A percentile compares a stretch with the other conserved stretches of the same genome.
These are phyloP conservation scores for Lablab purpureus DNA, from an alignment of 306 rosid genomes.

Conservation along the genomic window DNA sequence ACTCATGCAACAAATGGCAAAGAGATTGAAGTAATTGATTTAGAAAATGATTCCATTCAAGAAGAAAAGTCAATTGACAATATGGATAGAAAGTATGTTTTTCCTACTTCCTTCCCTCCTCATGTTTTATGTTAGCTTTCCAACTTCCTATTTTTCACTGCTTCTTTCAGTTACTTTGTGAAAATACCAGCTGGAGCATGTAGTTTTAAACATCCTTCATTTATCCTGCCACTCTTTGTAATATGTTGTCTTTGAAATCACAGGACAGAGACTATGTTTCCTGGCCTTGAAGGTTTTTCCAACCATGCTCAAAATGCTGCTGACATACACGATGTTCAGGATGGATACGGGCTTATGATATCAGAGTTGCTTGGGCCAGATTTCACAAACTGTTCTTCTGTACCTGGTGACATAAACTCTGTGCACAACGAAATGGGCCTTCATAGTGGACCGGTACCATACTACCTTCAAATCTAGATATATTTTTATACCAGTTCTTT, in stretches of 20 bases:
- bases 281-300: slow-evolving; percentile 73
- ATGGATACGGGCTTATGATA: slow-evolving; percentile 93
- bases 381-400: slow-evolving; percentile 82
- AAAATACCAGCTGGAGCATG: slow-evolving; percentile 29
- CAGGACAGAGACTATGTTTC: slow-evolving; percentile 80
- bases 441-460: slow-evolving; percentile 74
- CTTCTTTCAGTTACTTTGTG: slow-evolving; percentile 19
- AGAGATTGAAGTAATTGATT: slow-evolving; percentile 94
- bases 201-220: slow-evolving; percentile 42
- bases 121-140: slow-evolving; percentile 31
- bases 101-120: not conserved
- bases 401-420: slow-evolving; percentile 70
- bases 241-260: slow-evolving; percentile 47
- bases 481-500: slow-evolving; percentile 39
- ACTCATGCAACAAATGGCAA: slow-evolving; percentile 59
- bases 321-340: slow-evolving; percentile 83
- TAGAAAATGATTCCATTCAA: slow-evolving; percentile 70
- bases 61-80: slow-evolving; percentile 64
- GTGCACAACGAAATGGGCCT: slow-evolving; percentile 79
- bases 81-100: slow-evolving; percentile 75
- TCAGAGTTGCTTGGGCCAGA: slow-evolving; percentile 87
- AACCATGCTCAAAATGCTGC: slow-evolving; percentile 66
- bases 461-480: slow-evolving; percentile 43
- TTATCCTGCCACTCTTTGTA: slow-evolving; percentile 40
- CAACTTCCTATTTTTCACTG: slow-evolving; percentile 27